Percentiles rank a stretch among this genome's conserved stretches.
Evolutionary conservation across 2,329 filamentous ascomycete genomes (phyloP).

Genomic region (Xylariomycetidae sp.): DNA sequence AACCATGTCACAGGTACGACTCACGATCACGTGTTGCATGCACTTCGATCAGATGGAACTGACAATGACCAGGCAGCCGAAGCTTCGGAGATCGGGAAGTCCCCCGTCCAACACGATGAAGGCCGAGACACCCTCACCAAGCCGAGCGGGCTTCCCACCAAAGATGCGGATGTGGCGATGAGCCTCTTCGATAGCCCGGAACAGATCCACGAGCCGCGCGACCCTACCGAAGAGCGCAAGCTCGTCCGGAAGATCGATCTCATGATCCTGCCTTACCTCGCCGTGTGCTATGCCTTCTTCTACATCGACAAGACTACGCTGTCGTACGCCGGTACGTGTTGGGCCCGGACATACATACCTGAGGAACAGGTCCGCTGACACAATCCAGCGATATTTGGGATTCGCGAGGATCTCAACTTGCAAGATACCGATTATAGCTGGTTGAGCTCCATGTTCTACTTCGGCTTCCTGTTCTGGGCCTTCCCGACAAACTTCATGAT

Average conservation of each 20-base stretch:
- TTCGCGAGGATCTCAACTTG: constrained; percentile 48
- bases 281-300: constrained; percentile 46
- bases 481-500: constrained; percentile 48
- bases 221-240: constrained; percentile 18
- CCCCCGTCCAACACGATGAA: constrained; percentile 6
- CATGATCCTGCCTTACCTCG: constrained; percentile 52
- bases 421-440: constrained; percentile 48
- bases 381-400: constrained; percentile 47
- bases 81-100: constrained; percentile 6
- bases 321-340: constrained; percentile 41
- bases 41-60: too few species aligned
- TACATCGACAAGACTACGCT: constrained; percentile 47
- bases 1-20: too few species aligned
- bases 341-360: not conserved
- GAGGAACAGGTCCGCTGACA: constrained; percentile 2
- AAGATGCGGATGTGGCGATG: constrained; percentile 18
- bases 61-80: constrained; percentile 2
- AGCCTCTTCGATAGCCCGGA: constrained; percentile 18
- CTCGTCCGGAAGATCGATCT: constrained; percentile 48
- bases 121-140: constrained; percentile 1
- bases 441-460: constrained; percentile 49
- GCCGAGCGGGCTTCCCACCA: constrained; percentile 3
- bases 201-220: constrained; percentile 16
- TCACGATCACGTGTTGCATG: too few species aligned
- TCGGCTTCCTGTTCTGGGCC: constrained; percentile 48